Evolutionary conservation across 2,329 filamentous ascomycete species (phyloP).

Genomic region (Gyromitra esculenta): DNA sequence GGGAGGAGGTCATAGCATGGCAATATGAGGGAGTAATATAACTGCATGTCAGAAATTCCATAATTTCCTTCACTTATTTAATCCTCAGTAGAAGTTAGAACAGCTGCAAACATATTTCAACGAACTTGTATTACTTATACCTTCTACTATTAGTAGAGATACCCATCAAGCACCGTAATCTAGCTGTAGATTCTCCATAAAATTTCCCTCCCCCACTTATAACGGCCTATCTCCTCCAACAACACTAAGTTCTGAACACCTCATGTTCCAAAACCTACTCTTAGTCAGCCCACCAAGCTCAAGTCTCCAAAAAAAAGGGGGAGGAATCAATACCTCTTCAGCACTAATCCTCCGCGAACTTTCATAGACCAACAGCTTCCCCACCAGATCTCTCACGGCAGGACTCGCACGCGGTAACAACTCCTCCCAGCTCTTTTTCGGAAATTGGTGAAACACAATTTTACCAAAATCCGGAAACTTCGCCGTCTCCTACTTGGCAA

Average conservation of each 20-base stretch:
- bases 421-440: conserved; percentile 72
- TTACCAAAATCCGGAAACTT: conserved; percentile 87
- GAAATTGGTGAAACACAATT: conserved; percentile 80
- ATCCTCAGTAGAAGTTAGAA: too few relatives aligned
- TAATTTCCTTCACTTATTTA: too few relatives aligned
- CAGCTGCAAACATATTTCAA: too few relatives aligned
- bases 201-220: background rate
- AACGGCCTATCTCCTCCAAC: background rate
- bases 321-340: conserved; percentile 63
- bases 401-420: conserved; percentile 72
- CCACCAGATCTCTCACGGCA: conserved; percentile 72
- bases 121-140: too few relatives aligned
- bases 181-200: background rate
- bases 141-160: too few relatives aligned
- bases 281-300: background rate
- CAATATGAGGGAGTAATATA: too few relatives aligned
- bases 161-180: too few relatives aligned
- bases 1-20: too few relatives aligned
- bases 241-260: background rate
- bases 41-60: too few relatives aligned
- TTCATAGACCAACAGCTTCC: conserved; percentile 76
- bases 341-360: conserved; percentile 74
- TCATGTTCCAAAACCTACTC: conserved; percentile 26
- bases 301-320: background rate
- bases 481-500: conserved; percentile 67